Evolutionary conservation across 2,329 filamentous ascomycete species (phyloP), one percentile per base, ranked within the genome.

Genomic region (Talaromyces pinophilus): DNA sequence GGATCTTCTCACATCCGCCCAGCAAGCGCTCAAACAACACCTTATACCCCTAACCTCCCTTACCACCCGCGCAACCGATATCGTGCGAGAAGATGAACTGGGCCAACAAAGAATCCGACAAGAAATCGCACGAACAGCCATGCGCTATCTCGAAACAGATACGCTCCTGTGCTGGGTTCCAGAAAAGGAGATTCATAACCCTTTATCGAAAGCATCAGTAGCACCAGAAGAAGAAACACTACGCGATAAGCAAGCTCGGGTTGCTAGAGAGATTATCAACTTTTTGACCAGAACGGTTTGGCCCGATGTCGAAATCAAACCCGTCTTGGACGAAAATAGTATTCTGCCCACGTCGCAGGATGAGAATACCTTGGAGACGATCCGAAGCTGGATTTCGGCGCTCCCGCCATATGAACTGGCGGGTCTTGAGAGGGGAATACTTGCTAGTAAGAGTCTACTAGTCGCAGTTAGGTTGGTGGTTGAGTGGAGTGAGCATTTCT

Each of bases 121-220:
- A 0, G 82, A 85, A 48, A 88, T 97, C 57, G 81, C 90, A 17
- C 83, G 82, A 19, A 89, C 87, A 69, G 81, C 95, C 62, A 86
- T 98, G 84, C 87, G 90, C 57, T 98, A 98, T 78, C 85, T 99
- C 30, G 89, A 93, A 72, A 98, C 95, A 0, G 95, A 99, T 80
- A 93, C 92, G 0, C 81, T 98, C 42, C 87, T 99, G 1, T 98
- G 94, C 85, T 97, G 93, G 92, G 92, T 87, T 19, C 89, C 89
- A 0, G 84, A 83, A 72, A 80, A 80, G 65, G 80, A 80, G 55
- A 71, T 81, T 67, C 79, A 85, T 75, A 84, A 87, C 48, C 82
- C 83, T 1, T 79, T 82, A 42, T 79, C 87, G 48, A 77, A 82
- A 35, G 80, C 85, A 3, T 78, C 77, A 52, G 83, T 84, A 64